Percentiles rank a stretch among this genome's conserved stretches.
Conservation (phyloP, 768 basidiomycete genomes). For the Peribolospora baueri region DNA sequence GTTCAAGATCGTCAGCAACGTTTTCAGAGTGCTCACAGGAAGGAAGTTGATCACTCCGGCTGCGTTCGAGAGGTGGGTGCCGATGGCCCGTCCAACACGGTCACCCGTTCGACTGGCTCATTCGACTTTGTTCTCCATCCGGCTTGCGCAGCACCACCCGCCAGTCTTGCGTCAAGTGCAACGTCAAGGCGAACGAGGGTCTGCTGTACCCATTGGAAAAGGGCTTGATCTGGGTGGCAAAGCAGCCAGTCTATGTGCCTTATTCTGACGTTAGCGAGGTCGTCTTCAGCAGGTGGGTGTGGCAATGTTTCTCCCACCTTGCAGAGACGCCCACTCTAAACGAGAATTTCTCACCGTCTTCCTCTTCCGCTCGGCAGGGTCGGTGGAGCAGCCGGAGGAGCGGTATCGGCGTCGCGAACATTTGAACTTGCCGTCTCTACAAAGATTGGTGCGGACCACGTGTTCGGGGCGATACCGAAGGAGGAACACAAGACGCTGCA, state of each 20-base stretch:
- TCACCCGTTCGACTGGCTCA: not conserved
- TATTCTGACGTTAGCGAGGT: conserved; percentile 71
- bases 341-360: too few species aligned
- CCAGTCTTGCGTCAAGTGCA: conserved; percentile 87
- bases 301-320: not conserved
- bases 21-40: conserved; percentile 70
- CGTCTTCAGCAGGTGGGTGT: conserved; percentile 48
- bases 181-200: conserved; percentile 86
- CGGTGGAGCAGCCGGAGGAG: too few species aligned
- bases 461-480: too few species aligned
- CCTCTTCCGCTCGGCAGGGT: too few species aligned
- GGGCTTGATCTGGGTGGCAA: conserved; percentile 91
- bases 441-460: too few species aligned
- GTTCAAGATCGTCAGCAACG: conserved; percentile 76
- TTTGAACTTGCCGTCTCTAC: too few species aligned
- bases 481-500: too few species aligned
- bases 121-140: not conserved
- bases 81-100: not conserved
- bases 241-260: conserved; percentile 73
- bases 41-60: conserved; percentile 81
- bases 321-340: too few species aligned
- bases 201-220: conserved; percentile 96
- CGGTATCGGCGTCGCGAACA: too few species aligned
- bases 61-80: conserved; percentile 49
- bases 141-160: conserved; percentile 42